Percentiles rank a stretch among this genome's conserved stretches.
These are phyloP conservation scores for Fusarium sp. DNA, from an alignment of 2,329 filamentous ascomycete genomes.

Conservation along the genomic window DNA sequence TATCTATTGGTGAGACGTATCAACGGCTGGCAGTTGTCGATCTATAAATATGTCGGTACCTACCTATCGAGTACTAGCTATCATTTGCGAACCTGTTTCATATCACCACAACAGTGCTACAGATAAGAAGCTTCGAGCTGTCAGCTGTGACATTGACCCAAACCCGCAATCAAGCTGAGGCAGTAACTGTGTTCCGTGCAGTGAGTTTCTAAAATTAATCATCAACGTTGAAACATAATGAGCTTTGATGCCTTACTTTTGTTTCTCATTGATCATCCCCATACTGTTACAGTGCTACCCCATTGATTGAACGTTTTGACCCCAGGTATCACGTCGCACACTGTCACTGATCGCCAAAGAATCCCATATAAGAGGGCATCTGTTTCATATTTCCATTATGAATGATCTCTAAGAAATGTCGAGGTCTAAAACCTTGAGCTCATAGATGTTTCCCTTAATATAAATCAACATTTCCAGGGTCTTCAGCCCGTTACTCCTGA, in stretches of 20 bases:
- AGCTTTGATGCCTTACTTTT: background rate
- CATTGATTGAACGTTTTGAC: background rate
- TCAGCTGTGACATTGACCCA: background rate
- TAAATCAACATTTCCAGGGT: slow-evolving; percentile 10
- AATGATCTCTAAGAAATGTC: background rate
- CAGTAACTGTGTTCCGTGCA: background rate
- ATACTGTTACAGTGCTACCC: background rate
- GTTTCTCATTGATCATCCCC: background rate
- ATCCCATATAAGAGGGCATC: background rate
- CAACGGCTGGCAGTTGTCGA: background rate
- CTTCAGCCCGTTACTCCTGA: slow-evolving; percentile 35
- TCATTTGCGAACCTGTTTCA: slow-evolving; percentile 3
- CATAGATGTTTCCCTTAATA: background rate
- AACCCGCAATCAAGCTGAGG: background rate
- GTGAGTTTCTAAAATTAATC: background rate
- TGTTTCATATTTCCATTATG: background rate
- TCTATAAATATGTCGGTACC: background rate
- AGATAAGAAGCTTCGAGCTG: background rate
- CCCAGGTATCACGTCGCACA: background rate
- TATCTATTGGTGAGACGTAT: background rate
- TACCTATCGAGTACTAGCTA: background rate
- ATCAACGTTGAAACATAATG: background rate
- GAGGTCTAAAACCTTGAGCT: background rate
- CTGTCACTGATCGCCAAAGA: too few relatives aligned
- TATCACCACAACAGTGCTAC: background rate